Evolutionary conservation across 805 yeast genomes (phyloP).

Genomic region (Priceomyces haplophilus): DNA sequence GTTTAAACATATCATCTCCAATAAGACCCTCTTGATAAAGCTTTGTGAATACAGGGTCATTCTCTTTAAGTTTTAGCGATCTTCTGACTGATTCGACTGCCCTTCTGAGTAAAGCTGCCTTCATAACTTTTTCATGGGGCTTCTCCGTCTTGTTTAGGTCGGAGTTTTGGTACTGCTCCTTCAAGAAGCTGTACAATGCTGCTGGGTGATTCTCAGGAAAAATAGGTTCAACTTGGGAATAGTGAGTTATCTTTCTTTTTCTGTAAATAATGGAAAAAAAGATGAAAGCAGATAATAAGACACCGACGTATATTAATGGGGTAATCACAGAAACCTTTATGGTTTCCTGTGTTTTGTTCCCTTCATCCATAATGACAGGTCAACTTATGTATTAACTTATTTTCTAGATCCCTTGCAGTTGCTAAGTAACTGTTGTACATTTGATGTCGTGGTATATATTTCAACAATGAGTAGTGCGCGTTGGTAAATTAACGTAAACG

Average conservation of each 20-base stretch:
- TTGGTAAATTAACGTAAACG: background rate
- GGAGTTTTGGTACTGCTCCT: slow-evolving; percentile 43
- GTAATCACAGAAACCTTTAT: slow-evolving; percentile 47
- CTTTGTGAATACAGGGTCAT: slow-evolving; percentile 62
- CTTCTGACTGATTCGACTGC: slow-evolving; percentile 88
- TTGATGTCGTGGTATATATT: background rate
- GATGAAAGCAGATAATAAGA: slow-evolving; percentile 62
- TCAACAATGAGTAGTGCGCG: background rate
- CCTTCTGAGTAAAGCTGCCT: slow-evolving; percentile 53
- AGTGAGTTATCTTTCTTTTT: slow-evolving; percentile 48
- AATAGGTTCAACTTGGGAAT: slow-evolving; percentile 65
- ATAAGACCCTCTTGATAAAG: slow-evolving; percentile 85
- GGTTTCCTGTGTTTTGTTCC: slow-evolving; percentile 15
- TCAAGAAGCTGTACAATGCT: slow-evolving; percentile 60
- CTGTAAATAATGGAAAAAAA: slow-evolving; percentile 71
- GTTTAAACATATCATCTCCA: slow-evolving; percentile 84
- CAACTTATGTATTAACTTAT: background rate
- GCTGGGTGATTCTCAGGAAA: slow-evolving; percentile 67
- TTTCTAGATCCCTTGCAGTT: background rate
- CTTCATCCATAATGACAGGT: slow-evolving; percentile 17
- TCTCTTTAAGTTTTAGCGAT: slow-evolving; percentile 76
- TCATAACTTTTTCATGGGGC: slow-evolving; percentile 75
- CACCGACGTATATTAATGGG: slow-evolving; percentile 72
- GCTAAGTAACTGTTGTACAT: background rate
- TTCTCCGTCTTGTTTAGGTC: slow-evolving; percentile 36